Evolutionary conservation across 345 rosid genomes (phyloP).

Genomic region (Populus alba): DNA sequence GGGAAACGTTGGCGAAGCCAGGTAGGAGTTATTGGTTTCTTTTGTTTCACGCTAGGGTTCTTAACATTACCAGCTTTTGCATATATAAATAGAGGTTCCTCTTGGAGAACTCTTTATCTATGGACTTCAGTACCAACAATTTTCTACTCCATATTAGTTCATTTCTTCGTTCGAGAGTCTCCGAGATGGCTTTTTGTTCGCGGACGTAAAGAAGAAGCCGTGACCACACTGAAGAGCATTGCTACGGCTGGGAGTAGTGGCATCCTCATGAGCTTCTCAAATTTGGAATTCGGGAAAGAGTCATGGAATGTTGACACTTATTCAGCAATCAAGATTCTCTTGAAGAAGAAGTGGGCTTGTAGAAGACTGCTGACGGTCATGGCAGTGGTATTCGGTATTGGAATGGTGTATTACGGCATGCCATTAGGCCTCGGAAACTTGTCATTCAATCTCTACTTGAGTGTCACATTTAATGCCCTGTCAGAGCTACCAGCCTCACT

Average conservation of each 20-base stretch:
- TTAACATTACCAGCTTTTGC: constrained; percentile 48
- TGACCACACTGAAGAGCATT: constrained; percentile 44
- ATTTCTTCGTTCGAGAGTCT: constrained; percentile 43
- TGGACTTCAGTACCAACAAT: constrained; percentile 53
- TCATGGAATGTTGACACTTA: constrained; percentile 34
- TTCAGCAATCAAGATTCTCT: constrained; percentile 42
- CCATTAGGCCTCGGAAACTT: constrained; percentile 56
- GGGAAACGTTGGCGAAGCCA: constrained; percentile 50
- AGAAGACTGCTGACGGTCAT: constrained; percentile 37
- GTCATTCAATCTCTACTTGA: constrained; percentile 52
- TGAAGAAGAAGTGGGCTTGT: constrained; percentile 51
- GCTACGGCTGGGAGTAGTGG: constrained; percentile 14
- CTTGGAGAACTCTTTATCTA: constrained; percentile 44
- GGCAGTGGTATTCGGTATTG: constrained; percentile 53
- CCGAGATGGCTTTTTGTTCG: constrained; percentile 55
- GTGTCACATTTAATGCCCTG: constrained; percentile 59
- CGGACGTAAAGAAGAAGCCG: constrained; percentile 55
- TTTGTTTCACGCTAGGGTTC: constrained; percentile 44
- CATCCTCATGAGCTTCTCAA: constrained; percentile 33
- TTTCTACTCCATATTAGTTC: constrained; percentile 26
- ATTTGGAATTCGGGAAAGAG: constrained; percentile 27
- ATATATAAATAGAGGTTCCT: constrained; percentile 33
- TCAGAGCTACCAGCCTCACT: constrained; percentile 62
- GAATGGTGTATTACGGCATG: constrained; percentile 73
- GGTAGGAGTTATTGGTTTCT: constrained; percentile 42